Evolutionary conservation across 805 yeast species (phyloP).

Genomic region (Metschnikowia vanudenii): DNA sequence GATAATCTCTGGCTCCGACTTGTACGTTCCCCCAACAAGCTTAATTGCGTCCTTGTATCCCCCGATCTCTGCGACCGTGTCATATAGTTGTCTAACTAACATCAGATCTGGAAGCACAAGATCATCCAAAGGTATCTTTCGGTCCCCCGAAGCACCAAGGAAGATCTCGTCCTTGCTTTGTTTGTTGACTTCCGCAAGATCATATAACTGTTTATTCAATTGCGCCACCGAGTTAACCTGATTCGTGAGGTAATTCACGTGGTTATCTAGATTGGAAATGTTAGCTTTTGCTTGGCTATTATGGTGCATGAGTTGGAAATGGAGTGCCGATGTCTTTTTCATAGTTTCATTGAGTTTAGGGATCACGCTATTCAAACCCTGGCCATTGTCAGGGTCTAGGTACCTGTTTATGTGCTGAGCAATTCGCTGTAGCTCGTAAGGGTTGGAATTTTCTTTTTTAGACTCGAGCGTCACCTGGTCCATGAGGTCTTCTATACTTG

Average conservation of each 20-base stretch:
- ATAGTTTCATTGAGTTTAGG: slow-evolving; percentile 10
- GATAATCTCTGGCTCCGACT: slow-evolving; percentile 32
- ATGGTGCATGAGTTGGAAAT: slow-evolving; percentile 35
- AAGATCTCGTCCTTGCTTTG: slow-evolving; percentile 20
- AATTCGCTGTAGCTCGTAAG: slow-evolving; percentile 11
- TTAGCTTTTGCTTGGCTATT: slow-evolving; percentile 38
- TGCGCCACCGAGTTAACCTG: slow-evolving; percentile 25
- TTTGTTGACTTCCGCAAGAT: slow-evolving; percentile 26
- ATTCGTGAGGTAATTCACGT: slow-evolving; percentile 27
- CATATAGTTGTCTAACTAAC: slow-evolving; percentile 55
- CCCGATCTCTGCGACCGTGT: slow-evolving; percentile 59
- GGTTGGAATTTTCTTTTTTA: not conserved
- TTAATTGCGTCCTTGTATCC: slow-evolving; percentile 69
- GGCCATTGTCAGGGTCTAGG: slow-evolving; percentile 14
- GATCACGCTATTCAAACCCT: slow-evolving; percentile 16
- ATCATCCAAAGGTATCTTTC: slow-evolving; percentile 30
- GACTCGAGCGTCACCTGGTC: slow-evolving; percentile 17
- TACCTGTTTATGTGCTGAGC: slow-evolving; percentile 17
- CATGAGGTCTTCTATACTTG: slow-evolving; percentile 19
- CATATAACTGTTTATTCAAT: slow-evolving; percentile 27
- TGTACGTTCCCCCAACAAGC: slow-evolving; percentile 52
- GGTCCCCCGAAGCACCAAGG: slow-evolving; percentile 8
- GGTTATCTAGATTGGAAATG: slow-evolving; percentile 30
- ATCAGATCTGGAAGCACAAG: slow-evolving; percentile 40
- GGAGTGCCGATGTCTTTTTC: slow-evolving; percentile 28